Base-by-base conservation (phyloP, 768 basidiomycete genomes). In the Suillus paluster region DNA sequence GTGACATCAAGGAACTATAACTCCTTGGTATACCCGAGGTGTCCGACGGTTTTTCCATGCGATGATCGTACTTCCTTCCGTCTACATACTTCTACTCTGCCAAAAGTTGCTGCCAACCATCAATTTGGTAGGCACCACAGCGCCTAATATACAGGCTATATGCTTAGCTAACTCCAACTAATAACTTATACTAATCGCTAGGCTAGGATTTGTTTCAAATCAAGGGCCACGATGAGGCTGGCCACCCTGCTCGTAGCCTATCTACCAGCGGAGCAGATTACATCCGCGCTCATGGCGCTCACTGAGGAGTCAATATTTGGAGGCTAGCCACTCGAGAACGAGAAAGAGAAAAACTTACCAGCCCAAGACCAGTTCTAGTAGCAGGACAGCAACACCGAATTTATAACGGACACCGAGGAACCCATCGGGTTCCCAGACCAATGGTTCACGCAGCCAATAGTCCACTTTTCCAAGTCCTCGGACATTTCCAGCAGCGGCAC, bases 401-500 rank as follows among this genome's bases (percentile, higher is more conserved):
- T 67, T 46, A 62, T 48, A 33, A 19, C 50, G 10, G n/a, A 27
- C 55, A 60, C 58, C 36, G 60, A 65, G 57, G 61, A 66, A 49
- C 61, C 55, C 59, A 42, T 65, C 25, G 80, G 83, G 41, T 90
- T 90, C 71, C 78, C 78, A 15, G 82, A 82, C 4, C 84, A 84
- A 53, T 92, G 85, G 79, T 96, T 97, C 77, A 75, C 82, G 59
- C 95, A 98, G 70, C 94, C 92, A 3, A 77, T 97, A 63, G 94
- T 96, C 70, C 95, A 98, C 71, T 90, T 91, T 66, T 78, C 82
- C 64, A 79, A 79, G 38, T 71, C 78, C 14, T 76, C 78, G 11
- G 83, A 85, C 46, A 92, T 87, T 98, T 93, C 77, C 77, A 82
- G 57, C 95, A 99, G 71, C 84, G 97, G 21, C 98, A 94, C 75